Evolutionary conservation across 1,139 yeast species (phyloP).

Genomic region (Magnusiomyces ingens): DNA sequence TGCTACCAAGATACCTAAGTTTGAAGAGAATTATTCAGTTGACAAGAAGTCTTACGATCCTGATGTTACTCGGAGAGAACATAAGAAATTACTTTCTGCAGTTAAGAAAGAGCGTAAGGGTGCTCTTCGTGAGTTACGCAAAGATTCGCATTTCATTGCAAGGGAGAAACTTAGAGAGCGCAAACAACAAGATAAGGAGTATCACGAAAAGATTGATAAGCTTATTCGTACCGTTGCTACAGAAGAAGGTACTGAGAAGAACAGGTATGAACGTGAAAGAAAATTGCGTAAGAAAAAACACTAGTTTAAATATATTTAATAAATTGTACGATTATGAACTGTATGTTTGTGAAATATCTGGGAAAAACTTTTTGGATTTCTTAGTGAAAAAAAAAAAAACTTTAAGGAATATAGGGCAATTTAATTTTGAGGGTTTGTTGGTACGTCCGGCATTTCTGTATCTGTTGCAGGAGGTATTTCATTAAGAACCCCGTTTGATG

Average conservation of each 20-base stretch:
- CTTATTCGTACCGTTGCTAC: constrained; percentile 83
- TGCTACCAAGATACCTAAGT: constrained; percentile 81
- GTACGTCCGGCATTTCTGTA: too few relatives aligned
- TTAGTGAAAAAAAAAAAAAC: too few relatives aligned
- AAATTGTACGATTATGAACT: background rate
- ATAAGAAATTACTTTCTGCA: constrained; percentile 73
- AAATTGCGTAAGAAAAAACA: constrained; percentile 50
- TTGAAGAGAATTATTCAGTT: constrained; percentile 93
- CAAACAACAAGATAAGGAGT: constrained; percentile 65
- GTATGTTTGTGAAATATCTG: too few relatives aligned
- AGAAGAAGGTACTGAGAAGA: constrained; percentile 90
- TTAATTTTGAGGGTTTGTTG: too few relatives aligned
- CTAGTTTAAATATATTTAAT: background rate
- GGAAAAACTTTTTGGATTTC: too few relatives aligned
- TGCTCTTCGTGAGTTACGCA: constrained; percentile 82
- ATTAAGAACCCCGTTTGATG: too few relatives aligned
- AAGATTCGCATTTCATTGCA: constrained; percentile 80
- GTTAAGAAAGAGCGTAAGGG: constrained; percentile 88
- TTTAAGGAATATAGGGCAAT: too few relatives aligned
- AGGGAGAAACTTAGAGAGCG: constrained; percentile 77
- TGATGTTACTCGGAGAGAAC: constrained; percentile 73
- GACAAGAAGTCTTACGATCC: constrained; percentile 89
- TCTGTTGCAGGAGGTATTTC: too few relatives aligned
- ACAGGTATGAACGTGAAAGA: constrained; percentile 82
- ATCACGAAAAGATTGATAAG: constrained; percentile 84